These are phyloP conservation scores for Fusarium agapanthi DNA, from an alignment of 2,329 filamentous ascomycete genomes.

Conservation along the genomic window DNA sequence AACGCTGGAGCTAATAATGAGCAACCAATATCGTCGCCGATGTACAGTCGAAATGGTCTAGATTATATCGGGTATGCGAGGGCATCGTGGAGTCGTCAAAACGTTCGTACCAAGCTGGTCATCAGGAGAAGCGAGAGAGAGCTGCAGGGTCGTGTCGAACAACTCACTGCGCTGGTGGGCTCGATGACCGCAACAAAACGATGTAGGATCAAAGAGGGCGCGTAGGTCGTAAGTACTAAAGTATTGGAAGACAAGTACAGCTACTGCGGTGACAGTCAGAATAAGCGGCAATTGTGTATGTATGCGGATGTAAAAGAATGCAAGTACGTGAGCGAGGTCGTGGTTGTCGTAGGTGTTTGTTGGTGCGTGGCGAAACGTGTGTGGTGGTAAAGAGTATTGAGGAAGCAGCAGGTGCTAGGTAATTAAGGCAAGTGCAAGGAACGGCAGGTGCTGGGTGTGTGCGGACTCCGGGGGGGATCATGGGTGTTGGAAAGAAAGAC, in stretches of 20 bases:
- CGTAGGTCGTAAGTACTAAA: conserved; percentile 7
- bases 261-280: conserved; percentile 27
- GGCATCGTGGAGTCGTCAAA: conserved; percentile 43
- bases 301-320: conserved; percentile 32
- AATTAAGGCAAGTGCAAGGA: conserved; percentile 39
- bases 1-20: conserved; percentile 35
- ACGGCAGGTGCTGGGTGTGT: conserved; percentile 29
- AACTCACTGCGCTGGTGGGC: conserved; percentile 35
- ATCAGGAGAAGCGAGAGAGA: conserved; percentile 33
- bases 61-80: conserved; percentile 41
- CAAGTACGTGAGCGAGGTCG: conserved; percentile 37
- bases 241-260: conserved; percentile 22
- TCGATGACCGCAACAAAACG: conserved; percentile 25
- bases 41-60: conserved; percentile 35
- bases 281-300: conserved; percentile 34
- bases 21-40: conserved; percentile 35
- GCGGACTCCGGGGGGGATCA: conserved; percentile 34
- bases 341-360: conserved; percentile 30
- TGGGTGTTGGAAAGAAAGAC: conserved; percentile 19
- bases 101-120: conserved; percentile 39
- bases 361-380: conserved; percentile 43
- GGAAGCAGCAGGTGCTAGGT: conserved; percentile 36
- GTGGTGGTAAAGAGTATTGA: conserved; percentile 36
- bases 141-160: conserved; percentile 35
- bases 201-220: conserved; percentile 19